Evolutionary conservation across 306 rosid genomes (phyloP).

Genomic region (Vigna reflexopilosa): DNA sequence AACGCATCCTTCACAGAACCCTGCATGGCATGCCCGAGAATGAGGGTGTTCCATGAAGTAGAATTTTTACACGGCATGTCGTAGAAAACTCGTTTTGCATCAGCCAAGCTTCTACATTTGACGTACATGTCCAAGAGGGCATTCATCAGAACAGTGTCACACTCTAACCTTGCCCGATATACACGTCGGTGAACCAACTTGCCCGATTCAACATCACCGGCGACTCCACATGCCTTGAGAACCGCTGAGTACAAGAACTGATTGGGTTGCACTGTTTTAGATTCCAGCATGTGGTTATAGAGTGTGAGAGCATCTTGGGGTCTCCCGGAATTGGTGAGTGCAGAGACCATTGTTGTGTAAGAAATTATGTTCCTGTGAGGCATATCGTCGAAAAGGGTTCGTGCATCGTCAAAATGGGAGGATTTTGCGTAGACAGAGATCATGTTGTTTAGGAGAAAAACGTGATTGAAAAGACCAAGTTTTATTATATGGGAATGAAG

Average conservation of each 20-base stretch:
- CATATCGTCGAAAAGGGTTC: constrained; percentile 76
- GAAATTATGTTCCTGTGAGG: constrained; percentile 61
- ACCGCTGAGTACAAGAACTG: constrained; percentile 78
- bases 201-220: constrained; percentile 64
- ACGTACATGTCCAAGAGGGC: constrained; percentile 87
- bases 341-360: constrained; percentile 90
- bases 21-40: constrained; percentile 63
- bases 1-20: constrained; percentile 72
- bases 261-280: constrained; percentile 63
- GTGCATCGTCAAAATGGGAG: constrained; percentile 53
- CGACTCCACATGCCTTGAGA: constrained; percentile 75
- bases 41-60: constrained; percentile 70
- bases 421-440: constrained; percentile 59
- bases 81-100: constrained; percentile 66
- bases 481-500: constrained; percentile 68
- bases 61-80: constrained; percentile 55
- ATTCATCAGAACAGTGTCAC: constrained; percentile 84
- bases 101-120: constrained; percentile 76
- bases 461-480: constrained; percentile 56
- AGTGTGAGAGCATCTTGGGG: constrained; percentile 62
- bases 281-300: constrained; percentile 57
- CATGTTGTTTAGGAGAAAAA: constrained; percentile 66
- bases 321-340: constrained; percentile 60
- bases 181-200: constrained; percentile 59
- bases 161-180: constrained; percentile 50